Conservation (phyloP, 202 grass and related monocot genomes). For the Brachypodium distachyon region DNA sequence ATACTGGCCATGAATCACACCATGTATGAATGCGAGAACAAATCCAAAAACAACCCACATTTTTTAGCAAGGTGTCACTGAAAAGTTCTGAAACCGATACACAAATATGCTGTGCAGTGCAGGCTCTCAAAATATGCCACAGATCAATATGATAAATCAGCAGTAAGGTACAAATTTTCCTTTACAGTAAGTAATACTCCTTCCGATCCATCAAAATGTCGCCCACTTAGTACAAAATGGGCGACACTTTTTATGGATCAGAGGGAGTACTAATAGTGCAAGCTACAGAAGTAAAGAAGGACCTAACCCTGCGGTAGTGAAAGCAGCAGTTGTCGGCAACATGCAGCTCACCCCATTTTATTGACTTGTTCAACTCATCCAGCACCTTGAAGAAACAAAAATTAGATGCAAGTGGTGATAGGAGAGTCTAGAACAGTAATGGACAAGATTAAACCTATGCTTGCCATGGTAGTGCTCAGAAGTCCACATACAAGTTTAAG, state of each 20-base stretch:
- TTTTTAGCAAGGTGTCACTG: not conserved
- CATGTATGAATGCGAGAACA: not conserved
- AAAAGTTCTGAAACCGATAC: not conserved
- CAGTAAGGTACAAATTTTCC: not conserved
- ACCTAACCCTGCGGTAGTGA: conserved; percentile 66
- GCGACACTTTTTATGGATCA: no score
- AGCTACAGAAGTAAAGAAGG: not conserved
- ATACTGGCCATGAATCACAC: not conserved
- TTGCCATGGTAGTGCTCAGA: not conserved
- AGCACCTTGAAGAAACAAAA: conserved; percentile 45
- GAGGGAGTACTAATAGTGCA: conserved; percentile 5
- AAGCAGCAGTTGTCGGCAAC: conserved; percentile 90
- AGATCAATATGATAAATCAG: not conserved
- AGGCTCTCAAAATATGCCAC: not conserved
- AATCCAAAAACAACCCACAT: not conserved
- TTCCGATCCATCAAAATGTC: no score
- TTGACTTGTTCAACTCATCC: conserved; percentile 63
- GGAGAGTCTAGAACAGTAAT: not conserved
- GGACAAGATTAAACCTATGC: not conserved
- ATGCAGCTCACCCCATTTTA: conserved; percentile 70
- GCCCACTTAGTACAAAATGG: no score
- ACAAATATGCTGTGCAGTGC: not conserved
- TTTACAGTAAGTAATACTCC: not conserved
- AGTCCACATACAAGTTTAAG: not conserved
- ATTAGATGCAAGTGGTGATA: not conserved